Conservation (phyloP, 768 basidiomycete genomes). For the Arthromyces matolae region DNA sequence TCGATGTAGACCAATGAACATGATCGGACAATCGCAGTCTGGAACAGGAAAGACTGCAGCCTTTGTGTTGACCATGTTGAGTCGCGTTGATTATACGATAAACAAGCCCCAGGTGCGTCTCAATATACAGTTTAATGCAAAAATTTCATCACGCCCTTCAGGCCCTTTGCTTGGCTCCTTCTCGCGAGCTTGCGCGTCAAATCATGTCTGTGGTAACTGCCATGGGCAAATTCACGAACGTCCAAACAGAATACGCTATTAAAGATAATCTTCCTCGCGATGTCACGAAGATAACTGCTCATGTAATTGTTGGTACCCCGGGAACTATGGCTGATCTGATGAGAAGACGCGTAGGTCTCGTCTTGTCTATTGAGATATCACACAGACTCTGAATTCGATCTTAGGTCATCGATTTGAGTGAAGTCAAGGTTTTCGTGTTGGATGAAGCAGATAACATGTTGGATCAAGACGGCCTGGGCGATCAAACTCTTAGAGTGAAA, state of each 20-base stretch:
- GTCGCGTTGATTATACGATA: slow-evolving; percentile 80
- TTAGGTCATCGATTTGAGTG: slow-evolving; percentile 67
- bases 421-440: slow-evolving; percentile 89
- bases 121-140: neutral
- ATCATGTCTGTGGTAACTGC: slow-evolving; percentile 92
- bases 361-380: neutral
- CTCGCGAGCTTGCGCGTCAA: slow-evolving; percentile 94
- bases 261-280: slow-evolving; percentile 75
- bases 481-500: slow-evolving; percentile 90
- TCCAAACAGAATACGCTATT: slow-evolving; percentile 95
- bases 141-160: slow-evolving; percentile 26
- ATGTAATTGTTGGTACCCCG: slow-evolving; percentile 93
- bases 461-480: slow-evolving; percentile 89
- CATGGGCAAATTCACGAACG: slow-evolving; percentile 93
- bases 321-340: slow-evolving; percentile 93
- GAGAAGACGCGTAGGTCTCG: slow-evolving; percentile 44
- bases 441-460: slow-evolving; percentile 99
- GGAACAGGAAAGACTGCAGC: slow-evolving; percentile 99
- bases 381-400: neutral
- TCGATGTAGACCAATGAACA: slow-evolving; percentile 85
- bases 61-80: slow-evolving; percentile 96
- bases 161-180: slow-evolving; percentile 97
- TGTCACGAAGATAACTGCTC: slow-evolving; percentile 71
- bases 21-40: slow-evolving; percentile 99
- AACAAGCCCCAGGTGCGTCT: slow-evolving; percentile 74